A percentile compares a stretch with the other conserved stretches of the same genome.
Conservation (phyloP, 257 asterid species). For the Solanum paucissectum region DNA sequence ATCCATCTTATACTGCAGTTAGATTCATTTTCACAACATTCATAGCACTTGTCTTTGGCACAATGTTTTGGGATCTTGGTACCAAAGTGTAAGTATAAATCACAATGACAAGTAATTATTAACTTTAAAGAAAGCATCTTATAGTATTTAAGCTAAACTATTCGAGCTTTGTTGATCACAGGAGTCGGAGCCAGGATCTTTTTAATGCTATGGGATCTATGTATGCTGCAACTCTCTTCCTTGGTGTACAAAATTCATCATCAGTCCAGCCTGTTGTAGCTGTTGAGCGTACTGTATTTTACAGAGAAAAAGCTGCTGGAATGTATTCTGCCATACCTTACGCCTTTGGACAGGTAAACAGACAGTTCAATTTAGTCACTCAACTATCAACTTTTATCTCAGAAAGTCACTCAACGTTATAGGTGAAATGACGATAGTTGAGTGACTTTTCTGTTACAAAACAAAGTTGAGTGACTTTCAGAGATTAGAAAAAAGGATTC, state of each 20-base stretch:
- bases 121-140: background rate
- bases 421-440: background rate
- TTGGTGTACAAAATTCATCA: background rate
- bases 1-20: slow-evolving; percentile 62
- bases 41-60: slow-evolving; percentile 56
- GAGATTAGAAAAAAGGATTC: background rate
- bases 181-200: background rate
- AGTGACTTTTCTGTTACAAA: background rate
- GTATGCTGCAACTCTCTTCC: background rate
- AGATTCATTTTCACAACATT: slow-evolving; percentile 49
- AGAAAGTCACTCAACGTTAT: too few relatives aligned
- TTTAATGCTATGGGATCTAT: background rate
- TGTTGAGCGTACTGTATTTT: background rate
- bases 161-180: background rate
- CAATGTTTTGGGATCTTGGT: slow-evolving; percentile 82
- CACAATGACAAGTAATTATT: background rate
- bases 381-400: background rate
- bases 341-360: background rate
- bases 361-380: background rate
- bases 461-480: background rate
- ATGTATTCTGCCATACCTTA: background rate
- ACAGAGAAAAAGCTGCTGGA: background rate
- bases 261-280: slow-evolving; percentile 1
- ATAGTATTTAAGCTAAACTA: background rate
- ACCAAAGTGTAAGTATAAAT: slow-evolving; percentile 29